Evolutionary conservation across 768 basidiomycete species (phyloP), one percentile per base, ranked within the genome.

Genomic region (Russula sp.): DNA sequence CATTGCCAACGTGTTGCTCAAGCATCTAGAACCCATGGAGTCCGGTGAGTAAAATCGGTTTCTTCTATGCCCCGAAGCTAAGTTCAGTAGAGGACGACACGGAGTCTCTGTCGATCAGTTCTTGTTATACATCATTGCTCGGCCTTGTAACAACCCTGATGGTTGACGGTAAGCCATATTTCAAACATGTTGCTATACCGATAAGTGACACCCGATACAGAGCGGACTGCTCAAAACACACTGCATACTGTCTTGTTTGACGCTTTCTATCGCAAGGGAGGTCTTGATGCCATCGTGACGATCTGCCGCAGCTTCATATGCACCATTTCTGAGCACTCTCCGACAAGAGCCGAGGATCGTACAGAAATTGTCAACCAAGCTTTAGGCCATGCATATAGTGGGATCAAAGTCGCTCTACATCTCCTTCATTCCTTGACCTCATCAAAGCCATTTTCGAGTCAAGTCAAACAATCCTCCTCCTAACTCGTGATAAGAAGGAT

Each of bases 161-260:
- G 24, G 80, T 85, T 62, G 87, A 87, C 61, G 85, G 86, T 88
- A 56, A 63, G 80, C 73, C 53, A 22, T 20, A 1, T 24, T 34
- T 28, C 16, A 56, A 54, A 42, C 34, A 20, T 9, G 49, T 53
- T 28, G 36, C 22, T 55, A 67, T 38, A 42, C 44, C 65, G n/a
- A 42, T 64, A 50, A 40, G 56, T 58, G 28, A 58, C 66, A 44
- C 44, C 38, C 46, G 52, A 59, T 36, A 30, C 69, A 96, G 94
- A 94, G 61, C 89, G 92, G 16, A 83, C 90, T 0, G 77, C 84
- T 34, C 83, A 85, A 61, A 87, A 84, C 59, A 85, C 84, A 10
- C 73, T 98, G 8, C 89, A 98, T 71, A 94, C 93, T 0, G 85
- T 94, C 42, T 80, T 96, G 11, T 80, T 98, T 32, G 79, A 84